Evolutionary conservation across 2,329 filamentous ascomycete genomes (phyloP).

Genomic region (Cercospora sp.): DNA sequence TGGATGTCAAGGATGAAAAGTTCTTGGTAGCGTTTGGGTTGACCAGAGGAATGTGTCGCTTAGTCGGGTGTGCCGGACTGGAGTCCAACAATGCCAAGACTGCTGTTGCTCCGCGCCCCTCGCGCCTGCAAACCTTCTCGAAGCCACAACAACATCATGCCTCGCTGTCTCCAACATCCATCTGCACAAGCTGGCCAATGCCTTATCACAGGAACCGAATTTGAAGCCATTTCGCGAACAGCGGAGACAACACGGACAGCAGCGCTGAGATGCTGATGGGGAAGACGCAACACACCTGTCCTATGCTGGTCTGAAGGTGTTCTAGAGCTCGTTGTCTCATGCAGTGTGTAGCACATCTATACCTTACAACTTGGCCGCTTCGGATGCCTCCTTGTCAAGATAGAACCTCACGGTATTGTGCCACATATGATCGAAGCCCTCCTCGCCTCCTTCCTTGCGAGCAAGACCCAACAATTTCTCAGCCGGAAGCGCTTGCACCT

Average conservation of each 20-base stretch:
- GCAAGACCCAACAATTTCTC: not conserved
- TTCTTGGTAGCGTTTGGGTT: not conserved
- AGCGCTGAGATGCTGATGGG: not conserved
- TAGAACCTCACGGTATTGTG: not conserved
- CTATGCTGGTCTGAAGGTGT: not conserved
- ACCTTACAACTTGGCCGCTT: not conserved
- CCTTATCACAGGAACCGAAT: not conserved
- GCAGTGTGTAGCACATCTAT: not conserved
- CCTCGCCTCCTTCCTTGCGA: not conserved
- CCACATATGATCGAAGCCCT: not conserved
- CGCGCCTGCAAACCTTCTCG: not conserved
- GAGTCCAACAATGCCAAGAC: not conserved
- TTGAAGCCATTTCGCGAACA: not conserved
- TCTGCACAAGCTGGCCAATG: not conserved
- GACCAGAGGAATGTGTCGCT: not conserved
- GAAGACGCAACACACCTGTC: not conserved
- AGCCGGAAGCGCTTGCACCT: not conserved
- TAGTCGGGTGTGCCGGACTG: not conserved
- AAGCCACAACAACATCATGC: not conserved
- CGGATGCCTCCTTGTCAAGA: not conserved
- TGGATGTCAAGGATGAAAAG: not conserved
- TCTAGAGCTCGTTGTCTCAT: not conserved
- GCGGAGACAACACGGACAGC: fast-evolving
- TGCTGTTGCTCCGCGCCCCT: not conserved
- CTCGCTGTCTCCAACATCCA: not conserved